phyloP scores from a whole-genome alignment of 2,329 filamentous ascomycete genomes.

The Colletotrichum sp. region DNA sequence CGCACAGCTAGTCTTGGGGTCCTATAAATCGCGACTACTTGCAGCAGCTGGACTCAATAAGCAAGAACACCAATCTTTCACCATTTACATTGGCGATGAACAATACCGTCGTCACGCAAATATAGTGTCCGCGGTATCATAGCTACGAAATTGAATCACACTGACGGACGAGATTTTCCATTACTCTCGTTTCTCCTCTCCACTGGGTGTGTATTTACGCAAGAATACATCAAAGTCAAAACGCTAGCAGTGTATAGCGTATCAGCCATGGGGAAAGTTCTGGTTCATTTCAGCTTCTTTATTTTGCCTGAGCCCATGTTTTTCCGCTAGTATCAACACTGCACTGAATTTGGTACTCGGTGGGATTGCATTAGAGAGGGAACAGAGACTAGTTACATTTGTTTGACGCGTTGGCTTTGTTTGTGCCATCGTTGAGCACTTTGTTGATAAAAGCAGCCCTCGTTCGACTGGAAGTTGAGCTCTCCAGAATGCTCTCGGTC shows the following conservation, averaged over 20 bases:
- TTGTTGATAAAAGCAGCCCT: neutral
- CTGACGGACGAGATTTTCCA: neutral
- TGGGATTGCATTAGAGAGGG: neutral
- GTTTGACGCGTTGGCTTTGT: accelerated
- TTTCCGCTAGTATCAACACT: neutral
- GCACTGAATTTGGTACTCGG: accelerated
- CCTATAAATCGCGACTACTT: no score
- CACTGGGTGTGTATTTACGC: neutral
- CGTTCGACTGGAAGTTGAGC: neutral
- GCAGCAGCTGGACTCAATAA: no score
- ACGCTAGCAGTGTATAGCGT: neutral
- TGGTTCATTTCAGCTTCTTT: no score
- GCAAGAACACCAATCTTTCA: no score
- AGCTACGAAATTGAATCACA: neutral
- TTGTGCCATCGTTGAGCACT: neutral
- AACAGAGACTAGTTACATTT: accelerated
- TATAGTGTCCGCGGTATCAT: neutral
- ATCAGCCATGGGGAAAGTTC: no score
- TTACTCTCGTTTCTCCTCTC: neutral
- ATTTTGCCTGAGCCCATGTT: neutral
- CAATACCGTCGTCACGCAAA: neutral
- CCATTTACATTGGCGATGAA: no score
- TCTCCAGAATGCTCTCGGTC: neutral
- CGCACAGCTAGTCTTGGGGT: no score
- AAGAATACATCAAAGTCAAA: neutral